phyloP scores from a whole-genome alignment of 2,329 filamentous ascomycete species.

The Penicillium hesseltinei region DNA sequence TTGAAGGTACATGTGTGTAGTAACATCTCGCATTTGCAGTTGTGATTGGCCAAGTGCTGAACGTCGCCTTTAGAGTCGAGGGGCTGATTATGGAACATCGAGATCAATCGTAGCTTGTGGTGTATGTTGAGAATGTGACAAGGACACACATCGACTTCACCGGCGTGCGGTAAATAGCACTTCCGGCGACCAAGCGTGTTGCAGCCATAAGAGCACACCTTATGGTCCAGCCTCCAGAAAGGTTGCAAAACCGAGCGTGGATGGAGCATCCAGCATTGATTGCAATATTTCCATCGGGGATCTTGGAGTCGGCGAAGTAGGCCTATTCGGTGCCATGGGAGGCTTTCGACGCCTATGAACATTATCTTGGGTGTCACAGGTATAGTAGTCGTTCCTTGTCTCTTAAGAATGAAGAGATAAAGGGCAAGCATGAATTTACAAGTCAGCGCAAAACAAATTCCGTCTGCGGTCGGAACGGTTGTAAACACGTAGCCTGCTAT shows the following conservation, averaged over 20 bases:
- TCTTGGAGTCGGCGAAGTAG: not conserved
- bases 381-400: not conserved
- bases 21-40: not conserved
- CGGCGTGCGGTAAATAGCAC: not conserved
- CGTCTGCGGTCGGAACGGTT: not conserved
- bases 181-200: not conserved
- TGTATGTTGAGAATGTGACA: not conserved
- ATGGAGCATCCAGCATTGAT: not conserved
- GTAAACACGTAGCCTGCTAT: not conserved
- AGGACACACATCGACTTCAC: not conserved
- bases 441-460: not conserved
- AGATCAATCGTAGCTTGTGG: not conserved
- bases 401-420: not conserved
- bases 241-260: not conserved
- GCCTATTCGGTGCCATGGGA: not conserved
- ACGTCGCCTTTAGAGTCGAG: not conserved
- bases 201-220: not conserved
- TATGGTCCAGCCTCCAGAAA: not conserved
- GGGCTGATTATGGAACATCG: not conserved
- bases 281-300: not conserved
- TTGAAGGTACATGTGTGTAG: not conserved
- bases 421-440: not conserved
- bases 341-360: not conserved
- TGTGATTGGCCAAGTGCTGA: not conserved
- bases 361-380: not conserved